Evolutionary conservation across 2,329 filamentous ascomycete species (phyloP).

Genomic region (Apiospora aurea): DNA sequence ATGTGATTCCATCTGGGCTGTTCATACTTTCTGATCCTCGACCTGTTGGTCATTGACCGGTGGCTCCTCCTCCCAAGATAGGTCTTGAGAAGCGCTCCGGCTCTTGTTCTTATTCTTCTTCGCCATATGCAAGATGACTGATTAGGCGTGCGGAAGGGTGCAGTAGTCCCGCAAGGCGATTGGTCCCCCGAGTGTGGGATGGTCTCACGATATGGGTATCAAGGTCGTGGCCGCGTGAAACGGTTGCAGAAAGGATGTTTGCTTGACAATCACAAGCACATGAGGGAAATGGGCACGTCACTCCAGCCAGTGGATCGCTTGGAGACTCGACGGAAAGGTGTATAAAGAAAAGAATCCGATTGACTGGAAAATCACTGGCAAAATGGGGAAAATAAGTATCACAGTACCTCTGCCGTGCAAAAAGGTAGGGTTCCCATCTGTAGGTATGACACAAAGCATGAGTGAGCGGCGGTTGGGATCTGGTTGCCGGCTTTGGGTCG

Average conservation of each 20-base stretch:
- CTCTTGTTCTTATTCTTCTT: conserved; percentile 23
- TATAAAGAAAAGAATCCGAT: conserved; percentile 22
- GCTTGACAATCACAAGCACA: conserved; percentile 9
- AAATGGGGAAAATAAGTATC: conserved; percentile 21
- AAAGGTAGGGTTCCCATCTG: conserved; percentile 12
- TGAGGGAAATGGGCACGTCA: neutral
- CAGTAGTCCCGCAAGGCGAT: conserved; percentile 24
- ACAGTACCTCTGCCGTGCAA: neutral
- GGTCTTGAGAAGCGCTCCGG: conserved; percentile 18
- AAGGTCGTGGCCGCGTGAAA: conserved; percentile 23
- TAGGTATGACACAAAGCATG: conserved; percentile 20
- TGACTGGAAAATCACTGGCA: conserved; percentile 24
- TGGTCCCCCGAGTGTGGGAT: conserved; percentile 23
- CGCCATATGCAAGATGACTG: conserved; percentile 27
- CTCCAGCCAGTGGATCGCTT: conserved; percentile 17
- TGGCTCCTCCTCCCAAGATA: conserved; percentile 23
- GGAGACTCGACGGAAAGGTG: conserved; percentile 11
- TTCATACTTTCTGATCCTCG: conserved; percentile 29
- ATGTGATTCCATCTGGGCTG: conserved; percentile 26
- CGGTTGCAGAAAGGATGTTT: conserved; percentile 10
- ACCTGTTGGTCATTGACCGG: conserved; percentile 24
- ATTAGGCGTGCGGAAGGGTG: conserved; percentile 23
- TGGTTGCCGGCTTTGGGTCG: neutral
- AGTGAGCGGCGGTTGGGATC: conserved; percentile 18
- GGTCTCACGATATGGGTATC: conserved; percentile 27